Percentiles rank a stretch among this genome's conserved stretches.
Evolutionary conservation across 352 stramenopile species (phyloP).

Genomic region (Globisporangium polare): DNA sequence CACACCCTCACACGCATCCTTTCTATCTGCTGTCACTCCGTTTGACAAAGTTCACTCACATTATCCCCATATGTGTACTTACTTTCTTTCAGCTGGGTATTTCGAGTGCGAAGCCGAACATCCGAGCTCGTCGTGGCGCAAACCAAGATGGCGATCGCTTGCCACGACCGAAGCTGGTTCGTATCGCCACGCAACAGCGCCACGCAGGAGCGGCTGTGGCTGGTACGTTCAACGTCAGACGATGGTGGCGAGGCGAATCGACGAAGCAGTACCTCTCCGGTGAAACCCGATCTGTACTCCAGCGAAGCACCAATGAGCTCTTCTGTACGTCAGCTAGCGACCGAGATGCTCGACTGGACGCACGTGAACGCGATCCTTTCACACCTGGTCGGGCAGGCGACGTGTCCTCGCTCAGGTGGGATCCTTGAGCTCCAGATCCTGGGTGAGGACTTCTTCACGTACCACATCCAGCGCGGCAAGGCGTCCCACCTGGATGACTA

Average conservation of each 20-base stretch:
- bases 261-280: background rate
- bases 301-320: background rate
- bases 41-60: background rate
- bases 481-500: slow-evolving; percentile 64
- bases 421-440: slow-evolving; percentile 36
- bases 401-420: slow-evolving; percentile 26
- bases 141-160: slow-evolving; percentile 40
- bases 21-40: background rate
- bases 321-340: background rate
- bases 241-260: background rate
- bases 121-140: slow-evolving; percentile 32
- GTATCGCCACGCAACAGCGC: slow-evolving; percentile 37
- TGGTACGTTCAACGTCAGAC: background rate
- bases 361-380: slow-evolving; percentile 19
- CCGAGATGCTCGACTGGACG: background rate
- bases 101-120: slow-evolving; percentile 32
- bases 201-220: background rate
- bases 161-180: slow-evolving; percentile 49
- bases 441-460: slow-evolving; percentile 39
- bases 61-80: background rate
- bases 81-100: slow-evolving; percentile 43
- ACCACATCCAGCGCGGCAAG: slow-evolving; percentile 61
- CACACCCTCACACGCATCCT: background rate
- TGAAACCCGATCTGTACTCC: background rate
- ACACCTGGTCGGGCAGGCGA: slow-evolving; percentile 31